Percentiles rank a stretch among this genome's conserved stretches.
phyloP scores from a whole-genome alignment of 768 basidiomycete species.

The Albatrellus ellisii region DNA sequence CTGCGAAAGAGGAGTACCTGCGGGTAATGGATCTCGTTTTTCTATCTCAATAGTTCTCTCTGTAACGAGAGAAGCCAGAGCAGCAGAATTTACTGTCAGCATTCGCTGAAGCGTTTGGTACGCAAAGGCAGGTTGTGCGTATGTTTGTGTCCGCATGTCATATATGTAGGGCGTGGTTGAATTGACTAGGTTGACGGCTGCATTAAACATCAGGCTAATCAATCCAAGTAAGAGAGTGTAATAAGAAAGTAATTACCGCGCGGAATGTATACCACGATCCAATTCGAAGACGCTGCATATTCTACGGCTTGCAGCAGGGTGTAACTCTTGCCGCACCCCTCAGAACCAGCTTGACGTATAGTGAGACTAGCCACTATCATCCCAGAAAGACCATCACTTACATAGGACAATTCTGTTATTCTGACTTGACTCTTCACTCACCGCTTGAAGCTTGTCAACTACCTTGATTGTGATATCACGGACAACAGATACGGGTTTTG shows the following conservation, averaged over 20 bases:
- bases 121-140: constrained; percentile 56
- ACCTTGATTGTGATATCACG: constrained; percentile 51
- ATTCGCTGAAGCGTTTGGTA: constrained; percentile 52
- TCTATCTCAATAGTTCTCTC: constrained; percentile 31
- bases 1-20: constrained; percentile 36
- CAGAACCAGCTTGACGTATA: constrained; percentile 41
- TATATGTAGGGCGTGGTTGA: constrained; percentile 63
- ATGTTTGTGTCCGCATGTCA: constrained; percentile 63
- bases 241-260: constrained; percentile 33
- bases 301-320: constrained; percentile 66
- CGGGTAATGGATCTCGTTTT: constrained; percentile 29
- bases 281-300: constrained; percentile 47
- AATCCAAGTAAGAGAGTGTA: too few species aligned
- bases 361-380: constrained; percentile 1
- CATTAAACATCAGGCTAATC: neutral
- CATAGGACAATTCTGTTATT: constrained; percentile 51
- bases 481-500: constrained; percentile 59
- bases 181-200: constrained; percentile 53
- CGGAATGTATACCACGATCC: constrained; percentile 82
- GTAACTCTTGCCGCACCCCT: constrained; percentile 75
- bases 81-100: constrained; percentile 38
- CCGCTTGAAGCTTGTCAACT: constrained; percentile 37
- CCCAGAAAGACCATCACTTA: constrained; percentile 22
- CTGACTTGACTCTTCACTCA: constrained; percentile 33
- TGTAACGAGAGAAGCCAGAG: constrained; percentile 30